Conservation (phyloP, 2,329 filamentous ascomycete species). For the Aspergillus japonicus region DNA sequence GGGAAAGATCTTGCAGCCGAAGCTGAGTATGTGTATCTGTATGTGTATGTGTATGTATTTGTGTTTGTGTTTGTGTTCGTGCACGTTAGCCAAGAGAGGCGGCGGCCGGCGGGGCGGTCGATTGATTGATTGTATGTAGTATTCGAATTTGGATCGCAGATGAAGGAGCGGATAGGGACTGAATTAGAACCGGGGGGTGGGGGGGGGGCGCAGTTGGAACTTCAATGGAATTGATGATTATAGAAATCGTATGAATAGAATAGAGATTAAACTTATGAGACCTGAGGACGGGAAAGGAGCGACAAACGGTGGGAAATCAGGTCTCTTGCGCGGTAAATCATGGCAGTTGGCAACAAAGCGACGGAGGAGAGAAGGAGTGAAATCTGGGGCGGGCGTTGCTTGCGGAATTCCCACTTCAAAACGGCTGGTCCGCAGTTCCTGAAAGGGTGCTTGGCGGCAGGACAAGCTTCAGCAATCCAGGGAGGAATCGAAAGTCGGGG, state of each 20-base stretch:
- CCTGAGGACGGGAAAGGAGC: constrained; percentile 12
- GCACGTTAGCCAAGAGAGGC: not conserved
- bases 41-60: constrained; percentile 1
- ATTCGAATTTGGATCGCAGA: not conserved
- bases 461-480: constrained; percentile 2
- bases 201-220: constrained; percentile 3
- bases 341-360: constrained; percentile 17
- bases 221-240: constrained; percentile 3
- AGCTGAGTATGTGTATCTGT: not conserved
- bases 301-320: constrained; percentile 8
- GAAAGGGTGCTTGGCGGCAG: not conserved
- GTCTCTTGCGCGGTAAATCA: constrained; percentile 14
- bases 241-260: not conserved
- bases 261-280: constrained; percentile 6
- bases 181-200: constrained; percentile 9
- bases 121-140: not conserved
- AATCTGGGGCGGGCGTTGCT: constrained; percentile 11
- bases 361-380: constrained; percentile 6
- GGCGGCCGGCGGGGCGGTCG: not conserved
- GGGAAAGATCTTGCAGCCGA: not conserved
- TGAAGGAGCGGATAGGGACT: constrained; percentile 15
- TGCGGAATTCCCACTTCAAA: not conserved
- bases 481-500: not conserved
- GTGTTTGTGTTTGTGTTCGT: not conserved
- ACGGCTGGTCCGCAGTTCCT: constrained; percentile 13